Conservation (phyloP, 495 filamentous ascomycete genomes). For the Lichina pygmaea region DNA sequence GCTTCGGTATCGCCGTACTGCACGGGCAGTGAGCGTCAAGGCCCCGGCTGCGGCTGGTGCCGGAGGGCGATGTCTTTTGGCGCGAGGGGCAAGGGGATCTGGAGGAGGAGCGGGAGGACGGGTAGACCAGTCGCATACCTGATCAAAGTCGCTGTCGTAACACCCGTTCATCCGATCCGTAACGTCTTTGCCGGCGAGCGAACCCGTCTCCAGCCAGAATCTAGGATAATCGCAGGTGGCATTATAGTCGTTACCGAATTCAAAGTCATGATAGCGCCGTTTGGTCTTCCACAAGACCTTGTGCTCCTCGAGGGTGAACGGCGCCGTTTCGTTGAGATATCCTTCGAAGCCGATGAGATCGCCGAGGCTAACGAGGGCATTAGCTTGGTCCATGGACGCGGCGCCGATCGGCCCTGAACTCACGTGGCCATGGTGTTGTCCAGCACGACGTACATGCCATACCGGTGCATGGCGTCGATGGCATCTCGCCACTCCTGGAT, state of each 20-base stretch:
- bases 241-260: constrained; percentile 29
- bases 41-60: neutral
- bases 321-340: constrained; percentile 35
- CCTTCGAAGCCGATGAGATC: constrained; percentile 44
- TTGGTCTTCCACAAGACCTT: constrained; percentile 28
- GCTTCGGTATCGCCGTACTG: constrained; percentile 43
- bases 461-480: constrained; percentile 34
- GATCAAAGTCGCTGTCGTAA: constrained; percentile 43
- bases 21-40: neutral
- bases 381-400: neutral
- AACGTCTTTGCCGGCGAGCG: constrained; percentile 19
- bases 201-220: constrained; percentile 40
- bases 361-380: constrained; percentile 19
- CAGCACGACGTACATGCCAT: constrained; percentile 44
- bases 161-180: constrained; percentile 25
- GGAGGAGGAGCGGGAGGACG: neutral
- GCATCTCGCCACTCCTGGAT: constrained; percentile 35
- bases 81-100: no score
- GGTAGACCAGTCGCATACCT: neutral
- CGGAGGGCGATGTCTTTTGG: neutral
- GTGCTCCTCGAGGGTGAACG: constrained; percentile 29
- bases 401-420: constrained; percentile 7
- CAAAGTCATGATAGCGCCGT: constrained; percentile 35
- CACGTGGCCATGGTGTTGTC: constrained; percentile 48
- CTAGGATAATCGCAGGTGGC: constrained; percentile 32